These are phyloP conservation scores for Phytopythium montanum DNA, from an alignment of 352 stramenopile genomes.

Conservation along the genomic window DNA sequence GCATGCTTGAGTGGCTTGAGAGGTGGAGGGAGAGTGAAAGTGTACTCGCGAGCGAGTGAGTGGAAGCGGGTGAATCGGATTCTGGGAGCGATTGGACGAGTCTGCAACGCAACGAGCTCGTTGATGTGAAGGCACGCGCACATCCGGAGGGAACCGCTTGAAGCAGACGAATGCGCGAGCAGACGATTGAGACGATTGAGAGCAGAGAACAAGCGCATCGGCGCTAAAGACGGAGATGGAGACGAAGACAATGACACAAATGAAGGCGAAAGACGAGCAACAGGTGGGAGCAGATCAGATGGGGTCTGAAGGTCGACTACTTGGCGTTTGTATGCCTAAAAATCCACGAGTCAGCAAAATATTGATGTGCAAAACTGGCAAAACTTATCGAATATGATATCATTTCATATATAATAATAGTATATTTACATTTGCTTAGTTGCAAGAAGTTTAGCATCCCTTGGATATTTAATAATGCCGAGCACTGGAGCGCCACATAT, in stretches of 20 bases:
- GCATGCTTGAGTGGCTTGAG: not conserved
- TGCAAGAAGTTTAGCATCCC: not conserved
- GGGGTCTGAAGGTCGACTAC: not conserved
- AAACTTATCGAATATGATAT: not conserved
- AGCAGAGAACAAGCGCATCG: not conserved
- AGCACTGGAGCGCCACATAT: not conserved
- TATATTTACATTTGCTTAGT: not conserved
- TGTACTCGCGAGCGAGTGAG: conserved; percentile 6
- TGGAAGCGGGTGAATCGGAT: conserved; percentile 4
- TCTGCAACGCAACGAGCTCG: not conserved
- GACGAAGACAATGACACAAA: not conserved
- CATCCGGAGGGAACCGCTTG: not conserved
- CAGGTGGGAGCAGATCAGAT: not conserved
- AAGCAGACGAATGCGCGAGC: conserved; percentile 1
- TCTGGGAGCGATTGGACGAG: conserved; percentile 1
- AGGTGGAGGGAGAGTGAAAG: not conserved
- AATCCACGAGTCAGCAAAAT: not conserved
- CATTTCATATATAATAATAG: not conserved
- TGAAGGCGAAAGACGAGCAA: not conserved
- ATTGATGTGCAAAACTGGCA: not conserved
- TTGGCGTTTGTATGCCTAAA: not conserved
- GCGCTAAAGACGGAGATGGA: not conserved
- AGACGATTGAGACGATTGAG: not conserved
- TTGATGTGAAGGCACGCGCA: not conserved
- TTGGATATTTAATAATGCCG: not conserved